Percentiles rank a stretch among this genome's conserved stretches.
Evolutionary conservation across 805 yeast genomes (phyloP).

Genomic region (Alloascoidea hylecoeti): DNA sequence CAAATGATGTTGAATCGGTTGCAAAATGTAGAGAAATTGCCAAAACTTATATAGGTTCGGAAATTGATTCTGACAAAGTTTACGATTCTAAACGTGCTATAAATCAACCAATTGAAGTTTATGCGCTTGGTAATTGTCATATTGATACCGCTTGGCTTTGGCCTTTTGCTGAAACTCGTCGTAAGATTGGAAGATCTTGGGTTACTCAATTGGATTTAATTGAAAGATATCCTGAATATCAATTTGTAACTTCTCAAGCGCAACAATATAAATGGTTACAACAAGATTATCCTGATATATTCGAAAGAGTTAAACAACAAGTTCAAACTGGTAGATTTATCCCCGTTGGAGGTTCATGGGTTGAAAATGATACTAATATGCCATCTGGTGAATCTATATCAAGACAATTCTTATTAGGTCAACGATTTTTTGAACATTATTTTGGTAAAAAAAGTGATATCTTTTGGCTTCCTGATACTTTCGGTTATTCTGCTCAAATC

Average conservation of each 20-base stretch:
- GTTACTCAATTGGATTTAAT: conserved; percentile 78
- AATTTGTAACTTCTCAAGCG: conserved; percentile 90
- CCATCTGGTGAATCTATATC: conserved; percentile 89
- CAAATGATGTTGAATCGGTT: conserved; percentile 43
- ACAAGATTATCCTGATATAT: conserved; percentile 75
- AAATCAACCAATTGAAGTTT: conserved; percentile 39
- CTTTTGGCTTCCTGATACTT: conserved; percentile 96
- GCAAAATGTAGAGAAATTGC: conserved; percentile 55
- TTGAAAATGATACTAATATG: conserved; percentile 89
- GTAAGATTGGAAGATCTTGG: conserved; percentile 93
- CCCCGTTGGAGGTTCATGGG: conserved; percentile 97
- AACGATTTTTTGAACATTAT: conserved; percentile 64
- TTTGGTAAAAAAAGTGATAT: conserved; percentile 66
- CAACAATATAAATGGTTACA: conserved; percentile 92
- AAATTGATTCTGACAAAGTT: conserved; percentile 53
- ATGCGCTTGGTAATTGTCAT: conserved; percentile 88
- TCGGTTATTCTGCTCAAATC: conserved; percentile 90
- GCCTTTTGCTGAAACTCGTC: conserved; percentile 96
- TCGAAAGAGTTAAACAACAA: conserved; percentile 41
- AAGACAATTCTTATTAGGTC: conserved; percentile 85
- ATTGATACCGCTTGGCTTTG: conserved; percentile 98
- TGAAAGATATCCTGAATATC: conserved; percentile 83
- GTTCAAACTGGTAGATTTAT: conserved; percentile 63
- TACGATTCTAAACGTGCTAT: conserved; percentile 21
- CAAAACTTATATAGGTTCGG: conserved; percentile 43